Conservation (phyloP, 2,329 filamentous ascomycete species). For the Cercospora brassicicola region DNA sequence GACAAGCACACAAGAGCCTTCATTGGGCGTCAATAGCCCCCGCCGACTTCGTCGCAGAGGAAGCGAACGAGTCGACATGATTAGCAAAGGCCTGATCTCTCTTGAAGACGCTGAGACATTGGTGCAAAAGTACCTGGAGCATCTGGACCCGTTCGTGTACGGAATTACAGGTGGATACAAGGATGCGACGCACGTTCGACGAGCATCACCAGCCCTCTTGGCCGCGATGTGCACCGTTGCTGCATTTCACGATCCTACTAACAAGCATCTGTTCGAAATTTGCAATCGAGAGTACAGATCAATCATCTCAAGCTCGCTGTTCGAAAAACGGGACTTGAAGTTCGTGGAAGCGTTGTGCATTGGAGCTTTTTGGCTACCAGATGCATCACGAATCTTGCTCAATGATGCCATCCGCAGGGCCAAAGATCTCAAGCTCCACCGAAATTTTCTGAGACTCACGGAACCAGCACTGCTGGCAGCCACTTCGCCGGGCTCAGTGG, state of each 20-base stretch:
- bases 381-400: slow-evolving; percentile 63
- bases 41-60: slow-evolving; percentile 41
- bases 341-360: slow-evolving; percentile 61
- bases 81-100: slow-evolving; percentile 51
- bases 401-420: slow-evolving; percentile 56
- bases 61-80: slow-evolving; percentile 50
- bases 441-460: slow-evolving; percentile 13
- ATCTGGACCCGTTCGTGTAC: slow-evolving; percentile 52
- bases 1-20: slow-evolving; percentile 38
- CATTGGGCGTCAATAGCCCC: slow-evolving; percentile 36
- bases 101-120: slow-evolving; percentile 46
- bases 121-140: slow-evolving; percentile 45
- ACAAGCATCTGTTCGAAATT: slow-evolving; percentile 53
- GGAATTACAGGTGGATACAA: slow-evolving; percentile 50
- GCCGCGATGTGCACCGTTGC: slow-evolving; percentile 59
- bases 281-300: slow-evolving; percentile 61
- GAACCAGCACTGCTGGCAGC: slow-evolving; percentile 3
- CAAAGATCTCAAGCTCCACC: slow-evolving; percentile 42
- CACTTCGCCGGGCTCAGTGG: slow-evolving; percentile 33
- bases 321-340: slow-evolving; percentile 58
- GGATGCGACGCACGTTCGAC: slow-evolving; percentile 50
- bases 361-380: slow-evolving; percentile 63
- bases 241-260: slow-evolving; percentile 58
- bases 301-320: slow-evolving; percentile 58
- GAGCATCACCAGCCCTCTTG: slow-evolving; percentile 57